These are phyloP conservation scores for Yarrowia alimentaria DNA, from an alignment of 805 yeast genomes.

Conservation along the genomic window DNA sequence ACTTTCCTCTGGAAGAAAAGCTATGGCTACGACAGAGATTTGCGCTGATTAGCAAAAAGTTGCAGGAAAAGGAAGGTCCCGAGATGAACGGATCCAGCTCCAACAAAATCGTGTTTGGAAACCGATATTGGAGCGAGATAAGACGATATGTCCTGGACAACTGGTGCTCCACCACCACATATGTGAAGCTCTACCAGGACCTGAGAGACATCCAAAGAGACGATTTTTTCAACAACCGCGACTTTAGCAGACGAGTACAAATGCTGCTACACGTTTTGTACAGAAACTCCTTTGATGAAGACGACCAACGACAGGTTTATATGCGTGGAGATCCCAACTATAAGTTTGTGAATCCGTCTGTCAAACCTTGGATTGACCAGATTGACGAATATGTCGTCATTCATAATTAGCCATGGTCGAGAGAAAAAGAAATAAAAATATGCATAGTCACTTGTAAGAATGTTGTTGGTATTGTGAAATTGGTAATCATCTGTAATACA, in stretches of 20 bases:
- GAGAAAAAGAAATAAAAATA: too few relatives aligned
- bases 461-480: neutral
- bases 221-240: conserved; percentile 8
- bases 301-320: conserved; percentile 10
- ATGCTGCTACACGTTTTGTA: conserved; percentile 1
- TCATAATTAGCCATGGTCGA: neutral
- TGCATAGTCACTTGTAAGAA: too few relatives aligned
- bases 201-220: conserved; percentile 11
- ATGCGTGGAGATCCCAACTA: conserved; percentile 13
- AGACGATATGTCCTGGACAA: conserved; percentile 20
- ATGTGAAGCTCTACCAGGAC: conserved; percentile 3
- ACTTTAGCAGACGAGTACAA: conserved; percentile 8
- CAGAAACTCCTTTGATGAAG: conserved; percentile 21
- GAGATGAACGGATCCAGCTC: conserved; percentile 3
- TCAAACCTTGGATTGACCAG: conserved; percentile 18
- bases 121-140: conserved; percentile 4
- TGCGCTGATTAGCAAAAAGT: neutral
- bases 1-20: conserved; percentile 19
- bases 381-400: conserved; percentile 14
- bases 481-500: too few relatives aligned
- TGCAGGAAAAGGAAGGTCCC: neutral
- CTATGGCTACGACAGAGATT: conserved; percentile 6
- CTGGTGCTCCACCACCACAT: conserved; percentile 15
- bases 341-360: conserved; percentile 4
- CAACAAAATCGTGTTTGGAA: conserved; percentile 15